Percentiles rank a stretch among this genome's conserved stretches.
phyloP scores from a whole-genome alignment of 306 rosid species.

The Cicer pinnatifidum region DNA sequence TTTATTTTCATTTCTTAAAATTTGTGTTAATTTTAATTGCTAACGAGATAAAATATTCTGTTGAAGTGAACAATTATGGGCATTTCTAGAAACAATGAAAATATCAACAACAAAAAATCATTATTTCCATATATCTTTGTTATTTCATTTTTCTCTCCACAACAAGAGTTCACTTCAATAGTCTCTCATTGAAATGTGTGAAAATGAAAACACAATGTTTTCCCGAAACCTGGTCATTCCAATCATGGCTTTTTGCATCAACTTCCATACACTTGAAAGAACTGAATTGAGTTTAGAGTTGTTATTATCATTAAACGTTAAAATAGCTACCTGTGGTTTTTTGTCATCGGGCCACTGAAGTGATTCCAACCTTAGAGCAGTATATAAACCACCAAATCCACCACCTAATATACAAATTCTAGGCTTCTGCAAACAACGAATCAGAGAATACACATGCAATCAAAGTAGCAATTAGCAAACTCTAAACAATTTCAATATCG shows the following conservation, averaged over 20 bases:
- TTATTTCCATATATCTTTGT: too few species aligned
- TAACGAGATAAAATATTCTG: too few species aligned
- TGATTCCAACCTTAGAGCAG: slow-evolving; percentile 92
- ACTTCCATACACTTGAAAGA: slow-evolving; percentile 5
- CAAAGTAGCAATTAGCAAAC: not conserved
- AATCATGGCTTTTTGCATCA: slow-evolving; percentile 15
- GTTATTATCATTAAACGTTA: not conserved
- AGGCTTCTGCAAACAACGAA: slow-evolving; percentile 62
- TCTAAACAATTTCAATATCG: not conserved
- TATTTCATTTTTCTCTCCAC: too few species aligned
- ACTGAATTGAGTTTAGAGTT: not conserved
- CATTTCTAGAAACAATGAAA: too few species aligned
- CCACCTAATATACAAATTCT: slow-evolving; percentile 94
- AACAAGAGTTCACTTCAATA: too few species aligned
- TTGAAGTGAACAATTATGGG: too few species aligned
- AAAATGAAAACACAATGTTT: too few species aligned
- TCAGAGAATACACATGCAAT: slow-evolving; percentile 4
- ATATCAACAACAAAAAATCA: too few species aligned
- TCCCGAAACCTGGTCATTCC: not conserved
- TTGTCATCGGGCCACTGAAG: slow-evolving; percentile 82
- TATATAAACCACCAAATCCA: slow-evolving; percentile 95
- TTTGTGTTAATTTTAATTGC: too few species aligned
- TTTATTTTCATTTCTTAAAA: too few species aligned
- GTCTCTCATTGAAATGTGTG: too few species aligned
- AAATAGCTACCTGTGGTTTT: slow-evolving; percentile 73